These are phyloP conservation scores for Alternaria arbusti DNA, from an alignment of 2,329 filamentous ascomycete genomes.

Conservation along the genomic window DNA sequence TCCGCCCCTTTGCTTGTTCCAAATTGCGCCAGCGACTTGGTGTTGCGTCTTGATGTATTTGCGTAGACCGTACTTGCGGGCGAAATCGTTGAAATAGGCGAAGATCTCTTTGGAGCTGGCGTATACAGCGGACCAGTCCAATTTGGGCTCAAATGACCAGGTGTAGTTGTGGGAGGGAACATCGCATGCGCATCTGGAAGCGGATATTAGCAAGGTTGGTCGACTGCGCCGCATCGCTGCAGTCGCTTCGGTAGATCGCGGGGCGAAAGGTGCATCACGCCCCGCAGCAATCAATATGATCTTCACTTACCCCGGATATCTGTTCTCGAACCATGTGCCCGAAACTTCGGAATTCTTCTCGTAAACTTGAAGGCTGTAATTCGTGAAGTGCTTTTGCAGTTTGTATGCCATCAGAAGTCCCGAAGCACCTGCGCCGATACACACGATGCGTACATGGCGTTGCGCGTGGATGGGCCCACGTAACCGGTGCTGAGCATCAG, in stretches of 20 bases:
- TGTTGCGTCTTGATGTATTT: conserved; percentile 46
- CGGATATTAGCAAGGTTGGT: conserved; percentile 12
- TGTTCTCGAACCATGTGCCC: conserved; percentile 62
- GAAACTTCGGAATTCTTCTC: conserved; percentile 58
- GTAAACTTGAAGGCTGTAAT: conserved; percentile 53
- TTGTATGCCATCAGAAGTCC: conserved; percentile 59
- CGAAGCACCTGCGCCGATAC: conserved; percentile 57
- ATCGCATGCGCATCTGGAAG: conserved; percentile 54
- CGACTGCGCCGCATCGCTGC: background rate
- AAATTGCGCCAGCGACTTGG: conserved; percentile 44
- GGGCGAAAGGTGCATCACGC: background rate
- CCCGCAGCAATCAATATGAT: conserved; percentile 1
- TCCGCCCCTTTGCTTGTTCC: conserved; percentile 46
- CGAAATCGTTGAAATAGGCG: conserved; percentile 52
- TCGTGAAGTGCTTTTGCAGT: conserved; percentile 53
- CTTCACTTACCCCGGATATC: conserved; percentile 48
- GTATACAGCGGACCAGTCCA: conserved; percentile 53
- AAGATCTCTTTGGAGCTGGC: conserved; percentile 53
- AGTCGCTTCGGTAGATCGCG: background rate
- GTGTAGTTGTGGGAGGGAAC: conserved; percentile 61
- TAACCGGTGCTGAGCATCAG: conserved; percentile 35
- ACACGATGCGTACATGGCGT: conserved; percentile 49
- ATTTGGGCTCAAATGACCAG: conserved; percentile 57
- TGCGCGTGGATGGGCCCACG: conserved; percentile 44
- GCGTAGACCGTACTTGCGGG: conserved; percentile 48